These are phyloP conservation scores for Aspergillus melleus DNA, from an alignment of 2,329 filamentous ascomycete species.

Conservation along the genomic window DNA sequence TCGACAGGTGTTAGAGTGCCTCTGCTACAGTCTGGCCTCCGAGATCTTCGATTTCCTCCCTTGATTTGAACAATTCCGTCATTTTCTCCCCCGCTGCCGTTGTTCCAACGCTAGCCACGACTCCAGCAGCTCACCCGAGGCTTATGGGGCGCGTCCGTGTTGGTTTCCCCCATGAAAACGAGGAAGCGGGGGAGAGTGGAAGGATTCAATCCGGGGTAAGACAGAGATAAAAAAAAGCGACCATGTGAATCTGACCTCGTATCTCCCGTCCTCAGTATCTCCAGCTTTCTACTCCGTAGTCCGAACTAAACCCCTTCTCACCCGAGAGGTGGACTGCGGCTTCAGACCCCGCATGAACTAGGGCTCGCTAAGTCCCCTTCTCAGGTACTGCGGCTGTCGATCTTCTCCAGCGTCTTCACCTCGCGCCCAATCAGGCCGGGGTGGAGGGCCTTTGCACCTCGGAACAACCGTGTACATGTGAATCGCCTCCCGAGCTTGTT, in stretches of 20 bases:
- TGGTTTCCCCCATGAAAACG: background rate
- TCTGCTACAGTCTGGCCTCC: background rate
- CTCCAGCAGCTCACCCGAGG: background rate
- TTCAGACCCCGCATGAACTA: background rate
- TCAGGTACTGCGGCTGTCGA: constrained; percentile 5
- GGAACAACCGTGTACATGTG: constrained; percentile 18
- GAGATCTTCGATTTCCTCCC: background rate
- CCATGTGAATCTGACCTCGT: background rate
- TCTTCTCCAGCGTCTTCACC: background rate
- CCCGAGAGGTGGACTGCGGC: background rate
- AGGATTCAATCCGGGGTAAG: background rate
- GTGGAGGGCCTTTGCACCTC: constrained; percentile 1
- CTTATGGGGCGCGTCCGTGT: background rate
- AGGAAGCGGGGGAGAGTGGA: background rate
- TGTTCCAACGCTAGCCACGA: background rate
- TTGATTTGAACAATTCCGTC: background rate
- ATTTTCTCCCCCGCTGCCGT: background rate
- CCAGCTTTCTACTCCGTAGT: too few species aligned
- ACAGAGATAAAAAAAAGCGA: background rate
- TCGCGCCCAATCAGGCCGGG: background rate
- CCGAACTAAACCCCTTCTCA: too few species aligned
- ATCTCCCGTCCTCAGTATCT: background rate
- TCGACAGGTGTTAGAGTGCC: constrained; percentile 4
- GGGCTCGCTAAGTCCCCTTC: background rate
- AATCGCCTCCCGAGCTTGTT: constrained; percentile 3